Conservation (phyloP, 169 alveolate species). For the Cyclospora cayetanensis region DNA sequence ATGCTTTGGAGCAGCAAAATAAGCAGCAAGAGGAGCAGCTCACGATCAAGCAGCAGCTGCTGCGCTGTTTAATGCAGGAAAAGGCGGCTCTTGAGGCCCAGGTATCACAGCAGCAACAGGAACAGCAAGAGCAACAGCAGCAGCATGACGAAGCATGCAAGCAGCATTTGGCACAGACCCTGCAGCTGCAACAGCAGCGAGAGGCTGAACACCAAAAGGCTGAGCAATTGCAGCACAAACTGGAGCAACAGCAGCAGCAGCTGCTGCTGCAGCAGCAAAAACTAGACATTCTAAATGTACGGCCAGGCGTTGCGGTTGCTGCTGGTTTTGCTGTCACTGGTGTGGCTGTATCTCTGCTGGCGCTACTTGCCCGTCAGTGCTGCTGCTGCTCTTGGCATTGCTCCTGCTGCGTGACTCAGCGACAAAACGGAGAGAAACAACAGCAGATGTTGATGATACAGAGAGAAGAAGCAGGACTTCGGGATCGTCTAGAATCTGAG, state of each 20-base stretch:
- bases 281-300: not conserved
- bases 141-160: constrained; percentile 35
- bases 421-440: constrained; percentile 10
- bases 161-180: constrained; percentile 25
- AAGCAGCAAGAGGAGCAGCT: constrained; percentile 47
- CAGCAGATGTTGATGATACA: constrained; percentile 40
- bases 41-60: constrained; percentile 51
- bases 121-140: constrained; percentile 17
- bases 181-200: constrained; percentile 19
- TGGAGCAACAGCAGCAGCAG: constrained; percentile 52
- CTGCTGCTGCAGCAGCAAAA: constrained; percentile 51
- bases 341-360: not conserved
- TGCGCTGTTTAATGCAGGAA: constrained; percentile 53
- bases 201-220: constrained; percentile 7
- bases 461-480: constrained; percentile 24
- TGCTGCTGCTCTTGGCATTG: too few relatives aligned
- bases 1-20: constrained; percentile 17
- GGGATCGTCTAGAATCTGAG: constrained; percentile 3
- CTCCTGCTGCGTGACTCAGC: constrained; percentile 12
- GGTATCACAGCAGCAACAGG: constrained; percentile 13
- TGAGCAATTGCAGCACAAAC: constrained; percentile 1
- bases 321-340: not conserved
- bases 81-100: constrained; percentile 45
- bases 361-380: not conserved
- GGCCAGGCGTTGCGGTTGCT: not conserved